Evolutionary conservation across 2,329 filamentous ascomycete genomes (phyloP).

Genomic region (Phoma sp.): DNA sequence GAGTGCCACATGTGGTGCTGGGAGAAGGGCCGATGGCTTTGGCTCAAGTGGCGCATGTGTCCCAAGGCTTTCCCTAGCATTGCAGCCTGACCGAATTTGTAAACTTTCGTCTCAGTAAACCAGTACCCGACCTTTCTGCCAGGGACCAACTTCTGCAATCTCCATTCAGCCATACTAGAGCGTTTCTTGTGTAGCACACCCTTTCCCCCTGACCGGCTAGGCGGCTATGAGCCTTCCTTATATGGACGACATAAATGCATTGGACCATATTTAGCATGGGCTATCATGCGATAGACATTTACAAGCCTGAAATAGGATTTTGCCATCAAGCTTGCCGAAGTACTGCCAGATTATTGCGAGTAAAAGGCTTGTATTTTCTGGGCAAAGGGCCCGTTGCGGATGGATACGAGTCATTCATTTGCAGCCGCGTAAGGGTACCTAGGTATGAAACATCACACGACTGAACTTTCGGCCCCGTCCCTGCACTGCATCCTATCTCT

Average conservation of each 20-base stretch:
- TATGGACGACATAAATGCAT: constrained; percentile 37
- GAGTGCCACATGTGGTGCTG: constrained; percentile 29
- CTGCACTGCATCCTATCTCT: too few species aligned
- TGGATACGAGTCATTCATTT: too few species aligned
- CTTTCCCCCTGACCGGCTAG: constrained; percentile 21
- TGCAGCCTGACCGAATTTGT: background rate
- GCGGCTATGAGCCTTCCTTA: constrained; percentile 32
- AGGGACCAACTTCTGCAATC: constrained; percentile 31
- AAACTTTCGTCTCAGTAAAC: constrained; percentile 39
- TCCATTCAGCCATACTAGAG: constrained; percentile 43
- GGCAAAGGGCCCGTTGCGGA: too few species aligned
- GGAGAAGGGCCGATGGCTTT: constrained; percentile 26
- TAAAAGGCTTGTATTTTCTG: constrained; percentile 32
- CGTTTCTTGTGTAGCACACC: constrained; percentile 32
- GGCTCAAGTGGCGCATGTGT: constrained; percentile 26
- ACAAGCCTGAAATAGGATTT: constrained; percentile 52
- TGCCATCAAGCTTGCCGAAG: constrained; percentile 30
- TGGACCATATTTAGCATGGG: constrained; percentile 39
- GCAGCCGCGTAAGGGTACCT: too few species aligned
- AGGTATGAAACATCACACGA: too few species aligned
- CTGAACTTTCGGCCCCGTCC: too few species aligned
- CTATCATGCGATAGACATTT: constrained; percentile 46
- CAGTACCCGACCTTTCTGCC: constrained; percentile 35
- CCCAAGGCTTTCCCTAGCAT: constrained; percentile 15
- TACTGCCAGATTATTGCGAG: constrained; percentile 26